These are phyloP conservation scores for Camelina laxa DNA, from an alignment of 345 rosid species.

Conservation along the genomic window DNA sequence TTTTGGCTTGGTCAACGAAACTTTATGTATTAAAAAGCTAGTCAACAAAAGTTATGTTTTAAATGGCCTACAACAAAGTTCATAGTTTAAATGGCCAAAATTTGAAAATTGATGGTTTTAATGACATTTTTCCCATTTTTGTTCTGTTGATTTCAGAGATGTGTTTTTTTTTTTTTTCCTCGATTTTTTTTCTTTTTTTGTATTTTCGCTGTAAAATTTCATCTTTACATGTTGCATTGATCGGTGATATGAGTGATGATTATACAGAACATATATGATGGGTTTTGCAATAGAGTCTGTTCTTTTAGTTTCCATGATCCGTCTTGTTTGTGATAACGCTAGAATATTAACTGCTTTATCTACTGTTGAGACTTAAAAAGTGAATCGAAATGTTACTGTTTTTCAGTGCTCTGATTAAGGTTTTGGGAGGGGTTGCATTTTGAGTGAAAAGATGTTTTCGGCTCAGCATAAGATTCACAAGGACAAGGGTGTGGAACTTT, in stretches of 20 bases:
- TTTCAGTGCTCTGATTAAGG: neutral
- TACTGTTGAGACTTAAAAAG: neutral
- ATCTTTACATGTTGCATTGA: neutral
- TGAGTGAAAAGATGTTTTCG: conserved; percentile 66
- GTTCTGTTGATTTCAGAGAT: neutral
- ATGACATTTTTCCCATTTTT: no score
- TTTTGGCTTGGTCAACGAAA: no score
- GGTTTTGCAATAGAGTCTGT: neutral
- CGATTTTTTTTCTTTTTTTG: neutral
- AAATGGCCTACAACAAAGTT: no score
- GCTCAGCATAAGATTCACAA: conserved; percentile 77
- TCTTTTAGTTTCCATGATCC: neutral
- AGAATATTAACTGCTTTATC: no score
- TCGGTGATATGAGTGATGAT: neutral
- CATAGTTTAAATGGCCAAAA: no score
- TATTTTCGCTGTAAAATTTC: neutral
- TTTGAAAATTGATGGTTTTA: no score
- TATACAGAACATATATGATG: neutral
- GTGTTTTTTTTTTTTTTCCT: neutral
- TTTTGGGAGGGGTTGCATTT: neutral
- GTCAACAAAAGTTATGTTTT: no score
- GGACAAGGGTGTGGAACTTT: conserved; percentile 77
- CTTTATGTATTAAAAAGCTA: no score
- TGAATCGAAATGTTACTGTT: neutral
- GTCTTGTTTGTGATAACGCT: neutral